A percentile compares a stretch with the other conserved stretches of the same genome.
These are phyloP conservation scores for Phytophthora hybrid DNA, from an alignment of 352 stramenopile species.

Conservation along the genomic window DNA sequence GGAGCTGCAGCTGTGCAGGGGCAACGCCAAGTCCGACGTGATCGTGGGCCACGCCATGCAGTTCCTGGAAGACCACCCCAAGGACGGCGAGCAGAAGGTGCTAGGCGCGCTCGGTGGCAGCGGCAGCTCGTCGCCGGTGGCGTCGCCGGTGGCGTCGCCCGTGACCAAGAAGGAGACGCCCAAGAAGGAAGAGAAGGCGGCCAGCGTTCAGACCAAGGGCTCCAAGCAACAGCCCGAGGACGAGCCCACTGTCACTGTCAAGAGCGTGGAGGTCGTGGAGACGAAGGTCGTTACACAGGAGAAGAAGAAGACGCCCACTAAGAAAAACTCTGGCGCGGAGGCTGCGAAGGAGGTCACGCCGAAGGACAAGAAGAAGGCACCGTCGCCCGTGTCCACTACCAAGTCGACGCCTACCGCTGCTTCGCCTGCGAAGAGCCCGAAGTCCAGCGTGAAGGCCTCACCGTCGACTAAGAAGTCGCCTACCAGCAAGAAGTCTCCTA, in stretches of 20 bases:
- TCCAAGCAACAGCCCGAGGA: slow-evolving; percentile 28
- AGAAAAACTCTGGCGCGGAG: slow-evolving; percentile 13
- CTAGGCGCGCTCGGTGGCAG: slow-evolving; percentile 31
- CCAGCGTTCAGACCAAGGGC: slow-evolving; percentile 23
- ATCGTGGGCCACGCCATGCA: slow-evolving; percentile 57
- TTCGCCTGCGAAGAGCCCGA: neutral
- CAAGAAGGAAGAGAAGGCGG: slow-evolving; percentile 18
- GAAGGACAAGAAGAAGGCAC: slow-evolving; percentile 27
- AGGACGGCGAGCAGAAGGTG: slow-evolving; percentile 52
- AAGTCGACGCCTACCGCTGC: slow-evolving; percentile 1
- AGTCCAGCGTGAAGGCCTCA: neutral
- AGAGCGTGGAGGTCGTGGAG: slow-evolving; percentile 23
- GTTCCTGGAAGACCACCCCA: slow-evolving; percentile 50
- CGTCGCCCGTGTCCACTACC: neutral
- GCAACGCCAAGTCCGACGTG: slow-evolving; percentile 75
- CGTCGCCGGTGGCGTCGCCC: slow-evolving; percentile 24
- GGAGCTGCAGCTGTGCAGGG: slow-evolving; percentile 69
- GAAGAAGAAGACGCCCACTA: slow-evolving; percentile 24
- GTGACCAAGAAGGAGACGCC: slow-evolving; percentile 23
- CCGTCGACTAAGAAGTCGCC: neutral
- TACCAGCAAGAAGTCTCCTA: slow-evolving; percentile 4
- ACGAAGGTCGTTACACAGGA: neutral
- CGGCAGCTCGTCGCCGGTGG: slow-evolving; percentile 18
- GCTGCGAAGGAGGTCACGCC: slow-evolving; percentile 1
- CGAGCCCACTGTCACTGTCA: slow-evolving; percentile 18